These are phyloP conservation scores for Wallacemonas sp. DNA, from an alignment of 208 protist species.

Conservation along the genomic window DNA sequence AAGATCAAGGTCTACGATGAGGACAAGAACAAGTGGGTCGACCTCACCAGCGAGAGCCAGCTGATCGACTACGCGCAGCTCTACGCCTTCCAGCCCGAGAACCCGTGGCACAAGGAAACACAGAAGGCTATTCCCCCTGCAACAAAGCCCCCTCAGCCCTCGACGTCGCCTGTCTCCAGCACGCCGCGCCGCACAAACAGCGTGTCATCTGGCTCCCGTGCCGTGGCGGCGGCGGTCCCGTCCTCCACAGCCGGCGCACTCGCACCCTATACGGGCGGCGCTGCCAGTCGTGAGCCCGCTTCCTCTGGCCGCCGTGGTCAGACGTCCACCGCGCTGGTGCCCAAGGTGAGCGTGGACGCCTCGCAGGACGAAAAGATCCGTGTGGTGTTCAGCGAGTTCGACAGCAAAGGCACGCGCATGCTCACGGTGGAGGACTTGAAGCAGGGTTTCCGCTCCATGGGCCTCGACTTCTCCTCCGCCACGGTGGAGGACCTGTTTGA, in stretches of 20 bases:
- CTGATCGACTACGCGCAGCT: conserved; percentile 85
- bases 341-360: conserved; percentile 49
- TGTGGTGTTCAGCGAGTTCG: conserved; percentile 87
- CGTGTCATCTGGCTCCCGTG: conserved; percentile 7
- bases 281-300: conserved; percentile 13
- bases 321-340: conserved; percentile 60
- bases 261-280: conserved; percentile 61
- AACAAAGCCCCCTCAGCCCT: conserved; percentile 56
- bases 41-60: conserved; percentile 76
- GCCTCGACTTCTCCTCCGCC: conserved; percentile 83
- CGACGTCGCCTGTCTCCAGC: conserved; percentile 19
- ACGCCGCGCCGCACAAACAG: conserved; percentile 17
- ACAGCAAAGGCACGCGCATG: conserved; percentile 73
- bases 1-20: conserved; percentile 92
- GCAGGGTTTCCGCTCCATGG: conserved; percentile 77
- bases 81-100: conserved; percentile 90
- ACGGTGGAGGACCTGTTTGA: conserved; percentile 91
- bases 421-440: conserved; percentile 85
- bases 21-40: conserved; percentile 87
- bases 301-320: conserved; percentile 33
- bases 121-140: conserved; percentile 86
- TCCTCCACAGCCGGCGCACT: conserved; percentile 38
- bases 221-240: conserved; percentile 10
- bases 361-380: conserved; percentile 89
- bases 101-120: conserved; percentile 91